Percentiles rank a stretch among this genome's conserved stretches.
Conservation (phyloP, 2,329 filamentous ascomycete genomes). For the Cladosporium sp. region DNA sequence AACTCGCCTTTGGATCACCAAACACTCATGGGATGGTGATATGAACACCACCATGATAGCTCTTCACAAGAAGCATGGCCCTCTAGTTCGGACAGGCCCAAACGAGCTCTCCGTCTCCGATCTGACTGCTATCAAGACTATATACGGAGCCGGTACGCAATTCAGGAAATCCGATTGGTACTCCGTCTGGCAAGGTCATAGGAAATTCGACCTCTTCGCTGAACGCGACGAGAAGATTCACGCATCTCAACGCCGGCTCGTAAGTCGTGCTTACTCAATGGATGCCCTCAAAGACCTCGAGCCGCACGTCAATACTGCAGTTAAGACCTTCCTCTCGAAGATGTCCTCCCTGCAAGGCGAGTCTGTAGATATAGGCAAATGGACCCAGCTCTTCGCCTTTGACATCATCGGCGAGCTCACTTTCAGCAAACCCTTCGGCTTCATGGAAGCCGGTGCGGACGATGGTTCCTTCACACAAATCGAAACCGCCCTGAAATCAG, state of each 20-base stretch:
- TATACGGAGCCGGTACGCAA: slow-evolving; percentile 35
- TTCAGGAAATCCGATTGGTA: slow-evolving; percentile 42
- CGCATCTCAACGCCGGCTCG: slow-evolving; percentile 30
- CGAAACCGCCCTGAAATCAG: slow-evolving; percentile 22
- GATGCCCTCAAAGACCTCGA: slow-evolving; percentile 37
- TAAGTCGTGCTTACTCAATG: slow-evolving; percentile 34
- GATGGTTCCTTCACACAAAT: slow-evolving; percentile 13
- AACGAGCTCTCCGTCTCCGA: slow-evolving; percentile 26
- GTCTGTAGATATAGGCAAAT: slow-evolving; percentile 44
- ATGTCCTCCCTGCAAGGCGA: slow-evolving; percentile 33
- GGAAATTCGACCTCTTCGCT: slow-evolving; percentile 37
- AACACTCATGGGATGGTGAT: slow-evolving; percentile 29
- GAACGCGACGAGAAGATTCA: slow-evolving; percentile 36
- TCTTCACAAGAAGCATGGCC: slow-evolving; percentile 28
- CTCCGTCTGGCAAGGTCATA: slow-evolving; percentile 35
- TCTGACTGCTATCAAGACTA: slow-evolving; percentile 26
- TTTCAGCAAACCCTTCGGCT: slow-evolving; percentile 50
- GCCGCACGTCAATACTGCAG: slow-evolving; percentile 35
- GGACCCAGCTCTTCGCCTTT: slow-evolving; percentile 51
- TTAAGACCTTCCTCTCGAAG: slow-evolving; percentile 31
- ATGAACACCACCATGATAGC: slow-evolving; percentile 21
- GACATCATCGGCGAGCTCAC: slow-evolving; percentile 53
- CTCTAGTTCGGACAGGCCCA: slow-evolving; percentile 29
- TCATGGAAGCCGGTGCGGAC: slow-evolving; percentile 39
- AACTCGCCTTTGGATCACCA: slow-evolving; percentile 27